Evolutionary conservation across 2,329 filamentous ascomycete genomes (phyloP).

Genomic region (Verticillium dahliae): DNA sequence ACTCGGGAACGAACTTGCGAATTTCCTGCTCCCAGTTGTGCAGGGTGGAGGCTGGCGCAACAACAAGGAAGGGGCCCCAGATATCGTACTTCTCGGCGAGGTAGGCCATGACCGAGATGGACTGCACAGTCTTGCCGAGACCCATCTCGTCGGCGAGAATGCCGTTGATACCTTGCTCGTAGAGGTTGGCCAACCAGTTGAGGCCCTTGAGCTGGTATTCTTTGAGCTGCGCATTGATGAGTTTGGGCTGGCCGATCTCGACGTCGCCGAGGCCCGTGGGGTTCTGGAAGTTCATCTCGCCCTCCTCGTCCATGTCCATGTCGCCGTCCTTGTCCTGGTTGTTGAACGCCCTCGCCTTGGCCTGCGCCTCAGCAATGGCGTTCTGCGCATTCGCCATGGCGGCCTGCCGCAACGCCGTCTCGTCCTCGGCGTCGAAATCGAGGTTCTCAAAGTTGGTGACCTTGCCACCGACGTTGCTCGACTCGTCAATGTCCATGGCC

Average conservation of each 20-base stretch:
- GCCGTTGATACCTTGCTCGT: slow-evolving; percentile 99
- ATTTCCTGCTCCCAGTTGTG: slow-evolving; percentile 99
- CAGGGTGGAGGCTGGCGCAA: slow-evolving; percentile 89
- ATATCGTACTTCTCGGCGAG: slow-evolving; percentile 96
- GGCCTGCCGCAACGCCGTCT: slow-evolving; percentile 70
- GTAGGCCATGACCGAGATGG: slow-evolving; percentile 98
- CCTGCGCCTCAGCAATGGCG: slow-evolving; percentile 88
- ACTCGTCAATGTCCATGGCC: slow-evolving; percentile 41
- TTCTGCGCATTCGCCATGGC: slow-evolving; percentile 95
- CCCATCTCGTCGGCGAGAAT: slow-evolving; percentile 99
- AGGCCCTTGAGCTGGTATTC: slow-evolving; percentile 99
- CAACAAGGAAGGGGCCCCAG: slow-evolving; percentile 95
- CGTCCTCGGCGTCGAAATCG: slow-evolving; percentile 93
- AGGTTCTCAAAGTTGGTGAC: slow-evolving; percentile 93
- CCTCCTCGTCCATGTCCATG: slow-evolving; percentile 72
- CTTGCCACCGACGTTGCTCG: slow-evolving; percentile 54
- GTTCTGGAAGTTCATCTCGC: slow-evolving; percentile 99
- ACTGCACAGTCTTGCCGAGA: slow-evolving; percentile 97
- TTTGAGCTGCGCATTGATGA: slow-evolving; percentile 90
- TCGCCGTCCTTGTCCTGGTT: slow-evolving; percentile 50
- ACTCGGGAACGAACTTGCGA: slow-evolving; percentile 82
- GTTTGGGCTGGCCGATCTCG: slow-evolving; percentile 87
- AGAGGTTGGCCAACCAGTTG: slow-evolving; percentile 98
- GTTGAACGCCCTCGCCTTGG: slow-evolving; percentile 91
- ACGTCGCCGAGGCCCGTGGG: slow-evolving; percentile 91